Base-by-base conservation (phyloP, 306 rosid species). In the Argentina anserina region DNA sequence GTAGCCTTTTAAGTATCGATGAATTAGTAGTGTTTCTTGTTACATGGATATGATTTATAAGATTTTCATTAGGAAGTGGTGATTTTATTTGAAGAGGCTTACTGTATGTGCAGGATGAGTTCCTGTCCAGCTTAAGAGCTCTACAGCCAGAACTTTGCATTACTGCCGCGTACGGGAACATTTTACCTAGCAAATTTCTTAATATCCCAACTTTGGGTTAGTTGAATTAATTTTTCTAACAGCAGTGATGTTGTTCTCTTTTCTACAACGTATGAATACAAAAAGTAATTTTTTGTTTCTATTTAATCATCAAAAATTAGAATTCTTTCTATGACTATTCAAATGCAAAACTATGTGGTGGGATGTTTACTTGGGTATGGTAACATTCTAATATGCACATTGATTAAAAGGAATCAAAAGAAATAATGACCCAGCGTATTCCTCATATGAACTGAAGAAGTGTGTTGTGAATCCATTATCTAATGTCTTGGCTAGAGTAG, bases 91-190 rank as follows among this genome's bases (percentile, higher is more conserved):
- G 18, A 60, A 64, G 40, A 64, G 67, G 65, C 36, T 45, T 69
- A 13, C 34, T 45, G 61, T 66, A 37, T 20, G 0, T 75, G 78
- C 85, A 93, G 96, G 97, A 86, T 47, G 23, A 40, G 70, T 93
- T 93, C 83, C 83, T 93, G 84, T 86, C 91, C 41, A 71, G 75
- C 74, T 87, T 93, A 37, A 88, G 81, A 79, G 90, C 82, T 73
- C 77, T 93, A 83, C 85, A 91, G 74, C 97, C 97, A 1, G 88
- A 91, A 71, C 79, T 93, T 47, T 93, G 98, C 73, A 76, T 86
- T 34, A 86, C 90, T 37, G 87, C 90, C 3, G 90, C 87, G 53
- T 86, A 83, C 26, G 90, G 90, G 40, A 86, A 86, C 67, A 83
- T 86, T 77, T 79, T 86, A 68, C 90, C 90, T 23, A 83, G 72